Conservation (phyloP, 768 basidiomycete genomes). For the Sporobolomyces pararoseus region DNA sequence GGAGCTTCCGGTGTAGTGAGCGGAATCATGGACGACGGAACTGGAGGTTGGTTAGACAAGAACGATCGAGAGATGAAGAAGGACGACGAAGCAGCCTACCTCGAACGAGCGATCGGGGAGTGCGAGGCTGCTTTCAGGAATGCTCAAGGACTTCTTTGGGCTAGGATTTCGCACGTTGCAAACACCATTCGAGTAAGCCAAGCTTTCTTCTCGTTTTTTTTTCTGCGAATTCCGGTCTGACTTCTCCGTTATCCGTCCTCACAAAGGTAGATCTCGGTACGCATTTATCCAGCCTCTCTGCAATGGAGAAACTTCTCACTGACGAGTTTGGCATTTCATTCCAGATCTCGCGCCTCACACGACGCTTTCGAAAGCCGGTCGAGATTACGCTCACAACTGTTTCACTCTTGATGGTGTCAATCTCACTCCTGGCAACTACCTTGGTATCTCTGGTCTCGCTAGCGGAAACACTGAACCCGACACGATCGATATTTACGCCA, state of each 20-base stretch:
- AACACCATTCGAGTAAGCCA: conserved; percentile 36
- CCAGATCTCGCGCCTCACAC: conserved; percentile 44
- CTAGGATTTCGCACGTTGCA: conserved; percentile 42
- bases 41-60: conserved; percentile 39
- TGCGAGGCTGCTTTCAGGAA: conserved; percentile 46
- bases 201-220: not conserved
- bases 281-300: not conserved
- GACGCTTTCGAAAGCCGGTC: conserved; percentile 41
- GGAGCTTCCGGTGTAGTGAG: conserved; percentile 40
- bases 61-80: conserved; percentile 13
- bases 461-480: conserved; percentile 45
- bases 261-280: conserved; percentile 41
- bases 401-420: conserved; percentile 40
- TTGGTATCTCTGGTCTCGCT: conserved; percentile 43
- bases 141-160: conserved; percentile 45
- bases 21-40: conserved; percentile 44
- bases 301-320: too few species aligned
- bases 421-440: conserved; percentile 28
- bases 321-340: conserved; percentile 11
- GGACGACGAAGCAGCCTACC: conserved; percentile 42
- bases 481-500: conserved; percentile 44
- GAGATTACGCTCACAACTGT: conserved; percentile 45
- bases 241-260: not conserved
- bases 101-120: conserved; percentile 40
- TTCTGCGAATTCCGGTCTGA: not conserved